Evolutionary conservation across 345 rosid genomes (phyloP).

Genomic region (Mallotus nudiflorus): DNA sequence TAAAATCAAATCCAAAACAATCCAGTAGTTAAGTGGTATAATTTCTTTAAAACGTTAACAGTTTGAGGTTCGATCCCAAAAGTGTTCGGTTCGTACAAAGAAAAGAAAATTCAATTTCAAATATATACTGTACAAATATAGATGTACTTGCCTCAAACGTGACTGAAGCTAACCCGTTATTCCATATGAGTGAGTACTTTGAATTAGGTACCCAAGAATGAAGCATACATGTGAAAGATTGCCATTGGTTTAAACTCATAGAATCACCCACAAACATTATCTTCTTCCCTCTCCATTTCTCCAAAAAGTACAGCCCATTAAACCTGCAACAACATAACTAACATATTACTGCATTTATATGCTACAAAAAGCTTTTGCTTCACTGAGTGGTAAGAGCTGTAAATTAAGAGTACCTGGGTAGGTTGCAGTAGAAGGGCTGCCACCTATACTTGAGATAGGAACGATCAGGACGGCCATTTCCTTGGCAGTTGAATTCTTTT

Average conservation of each 20-base stretch:
- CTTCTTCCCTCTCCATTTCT: slow-evolving; percentile 88
- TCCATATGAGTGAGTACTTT: slow-evolving; percentile 38
- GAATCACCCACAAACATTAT: slow-evolving; percentile 99
- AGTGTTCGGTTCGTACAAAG: too few relatives aligned
- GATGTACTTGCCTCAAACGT: slow-evolving; percentile 54
- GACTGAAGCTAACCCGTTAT: slow-evolving; percentile 54
- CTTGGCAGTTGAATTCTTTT: slow-evolving; percentile 54
- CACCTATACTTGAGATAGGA: slow-evolving; percentile 58
- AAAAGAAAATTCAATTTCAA: background rate
- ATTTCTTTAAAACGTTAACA: too few relatives aligned
- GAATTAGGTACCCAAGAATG: slow-evolving; percentile 72
- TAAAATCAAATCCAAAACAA: too few relatives aligned
- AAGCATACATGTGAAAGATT: slow-evolving; percentile 72
- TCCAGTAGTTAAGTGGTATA: too few relatives aligned
- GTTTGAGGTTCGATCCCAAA: too few relatives aligned
- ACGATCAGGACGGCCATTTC: slow-evolving; percentile 53
- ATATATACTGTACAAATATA: too few relatives aligned
- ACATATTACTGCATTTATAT: too few relatives aligned
- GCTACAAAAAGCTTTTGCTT: too few relatives aligned
- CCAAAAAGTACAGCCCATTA: slow-evolving; percentile 68
- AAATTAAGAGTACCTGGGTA: slow-evolving; percentile 45
- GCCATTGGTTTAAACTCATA: slow-evolving; percentile 80
- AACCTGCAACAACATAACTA: slow-evolving; percentile 51
- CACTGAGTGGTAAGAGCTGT: too few relatives aligned
- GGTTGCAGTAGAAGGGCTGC: slow-evolving; percentile 58